These are phyloP conservation scores for Ceratobasidium sp. DNA, from an alignment of 1,284 basidiomycete genomes.

Conservation along the genomic window DNA sequence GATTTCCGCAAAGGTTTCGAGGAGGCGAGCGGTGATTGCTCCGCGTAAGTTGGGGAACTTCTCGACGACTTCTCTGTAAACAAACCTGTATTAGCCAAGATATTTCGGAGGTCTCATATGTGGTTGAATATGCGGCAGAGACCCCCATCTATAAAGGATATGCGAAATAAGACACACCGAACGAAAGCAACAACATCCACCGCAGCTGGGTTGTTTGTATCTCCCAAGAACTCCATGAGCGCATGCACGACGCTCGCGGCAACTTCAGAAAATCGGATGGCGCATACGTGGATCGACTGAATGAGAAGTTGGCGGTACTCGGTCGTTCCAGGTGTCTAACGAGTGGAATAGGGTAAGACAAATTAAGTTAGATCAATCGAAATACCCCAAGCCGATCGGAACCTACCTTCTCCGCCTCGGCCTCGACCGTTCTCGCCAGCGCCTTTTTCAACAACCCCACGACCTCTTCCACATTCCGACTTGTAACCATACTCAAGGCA, in stretches of 20 bases:
- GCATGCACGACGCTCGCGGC: constrained; percentile 96
- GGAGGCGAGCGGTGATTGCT: constrained; percentile 86
- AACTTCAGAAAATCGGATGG: constrained; percentile 98
- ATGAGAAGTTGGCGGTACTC: constrained; percentile 98
- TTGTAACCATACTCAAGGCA: constrained; percentile 92
- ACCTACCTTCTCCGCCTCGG: constrained; percentile 83
- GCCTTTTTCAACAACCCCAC: constrained; percentile 98
- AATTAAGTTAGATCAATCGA: not conserved
- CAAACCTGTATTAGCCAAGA: not conserved
- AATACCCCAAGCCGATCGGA: too few relatives aligned
- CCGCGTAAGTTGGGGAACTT: constrained; percentile 92
- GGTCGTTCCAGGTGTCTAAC: not conserved
- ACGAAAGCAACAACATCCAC: constrained; percentile 97
- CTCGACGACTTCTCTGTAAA: constrained; percentile 87
- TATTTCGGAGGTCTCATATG: not conserved
- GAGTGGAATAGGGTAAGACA: not conserved
- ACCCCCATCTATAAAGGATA: too few relatives aligned
- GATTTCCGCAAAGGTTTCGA: constrained; percentile 85
- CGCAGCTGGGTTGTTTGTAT: constrained; percentile 93
- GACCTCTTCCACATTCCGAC: constrained; percentile 97
- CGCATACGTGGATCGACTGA: constrained; percentile 96
- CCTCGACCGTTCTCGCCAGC: constrained; percentile 88
- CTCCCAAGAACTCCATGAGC: constrained; percentile 98
- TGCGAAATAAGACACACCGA: constrained; percentile 57
- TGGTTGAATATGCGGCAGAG: not conserved